Evolutionary conservation across 805 yeast species (phyloP).

Genomic region (Saccharomycodes ludwigii): DNA sequence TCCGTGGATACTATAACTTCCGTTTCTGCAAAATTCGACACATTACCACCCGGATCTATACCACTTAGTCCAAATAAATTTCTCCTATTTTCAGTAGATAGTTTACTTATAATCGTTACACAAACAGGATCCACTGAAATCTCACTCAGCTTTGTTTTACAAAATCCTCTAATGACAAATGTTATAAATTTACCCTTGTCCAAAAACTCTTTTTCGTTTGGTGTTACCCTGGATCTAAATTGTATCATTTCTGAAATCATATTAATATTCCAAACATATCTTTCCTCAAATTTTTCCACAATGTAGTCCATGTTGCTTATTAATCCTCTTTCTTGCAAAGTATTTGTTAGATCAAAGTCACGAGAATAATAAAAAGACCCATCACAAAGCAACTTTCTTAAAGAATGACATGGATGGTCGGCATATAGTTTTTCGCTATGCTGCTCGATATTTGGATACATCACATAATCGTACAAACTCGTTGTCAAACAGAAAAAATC

Average conservation of each 20-base stretch:
- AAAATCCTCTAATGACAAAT: conserved; percentile 84
- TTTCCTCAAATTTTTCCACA: conserved; percentile 46
- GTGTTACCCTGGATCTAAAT: conserved; percentile 57
- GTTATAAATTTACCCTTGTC: conserved; percentile 66
- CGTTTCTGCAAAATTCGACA: conserved; percentile 84
- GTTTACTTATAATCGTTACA: conserved; percentile 75
- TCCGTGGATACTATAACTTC: conserved; percentile 58
- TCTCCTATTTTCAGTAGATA: conserved; percentile 82
- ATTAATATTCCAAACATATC: conserved; percentile 84
- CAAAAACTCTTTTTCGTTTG: conserved; percentile 40
- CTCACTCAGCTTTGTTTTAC: conserved; percentile 40
- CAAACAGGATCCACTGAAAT: conserved; percentile 20
- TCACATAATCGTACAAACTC: conserved; percentile 36
- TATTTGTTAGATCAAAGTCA: conserved; percentile 79
- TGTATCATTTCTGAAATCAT: conserved; percentile 68
- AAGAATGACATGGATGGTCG: conserved; percentile 71
- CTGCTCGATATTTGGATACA: conserved; percentile 15
- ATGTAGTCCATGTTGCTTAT: conserved; percentile 25
- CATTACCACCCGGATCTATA: conserved; percentile 83
- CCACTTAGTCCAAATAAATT: conserved; percentile 81
- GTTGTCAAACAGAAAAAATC: conserved; percentile 54
- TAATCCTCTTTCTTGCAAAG: conserved; percentile 60
- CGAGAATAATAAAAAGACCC: conserved; percentile 87
- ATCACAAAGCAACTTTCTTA: conserved; percentile 60
- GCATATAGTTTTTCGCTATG: conserved; percentile 21